Conservation (phyloP, 2,329 filamentous ascomycete genomes). For the Colletotrichum tofieldiae region DNA sequence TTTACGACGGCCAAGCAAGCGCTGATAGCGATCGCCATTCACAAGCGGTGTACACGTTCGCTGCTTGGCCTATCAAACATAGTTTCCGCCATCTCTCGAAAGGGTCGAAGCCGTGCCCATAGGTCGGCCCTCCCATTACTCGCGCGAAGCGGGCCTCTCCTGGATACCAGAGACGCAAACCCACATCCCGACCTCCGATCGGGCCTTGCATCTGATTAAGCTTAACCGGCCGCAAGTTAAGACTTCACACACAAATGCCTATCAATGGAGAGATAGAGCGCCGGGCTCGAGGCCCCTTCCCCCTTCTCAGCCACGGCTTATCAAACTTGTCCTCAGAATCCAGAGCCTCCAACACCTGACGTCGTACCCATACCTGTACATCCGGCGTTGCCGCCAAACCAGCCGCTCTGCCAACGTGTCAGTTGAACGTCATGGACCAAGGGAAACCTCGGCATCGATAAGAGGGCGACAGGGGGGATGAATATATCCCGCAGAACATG, state of each 20-base stretch:
- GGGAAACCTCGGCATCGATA: conserved; percentile 5
- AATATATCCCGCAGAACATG: conserved; percentile 19
- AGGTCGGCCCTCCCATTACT: conserved; percentile 32
- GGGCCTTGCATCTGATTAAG: conserved; percentile 40
- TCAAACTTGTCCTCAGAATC: neutral
- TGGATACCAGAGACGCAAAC: neutral
- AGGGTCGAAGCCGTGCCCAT: conserved; percentile 1
- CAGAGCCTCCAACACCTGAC: neutral
- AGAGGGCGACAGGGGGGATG: neutral
- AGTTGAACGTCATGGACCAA: neutral
- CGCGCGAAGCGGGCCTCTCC: conserved; percentile 19
- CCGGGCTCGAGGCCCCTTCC: neutral
- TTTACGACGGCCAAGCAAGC: conserved; percentile 22
- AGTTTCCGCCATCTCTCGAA: conserved; percentile 30
- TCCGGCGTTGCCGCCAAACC: conserved; percentile 38
- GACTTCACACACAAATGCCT: conserved; percentile 9
- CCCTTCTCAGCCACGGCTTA: conserved; percentile 4
- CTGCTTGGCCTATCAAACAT: conserved; percentile 21
- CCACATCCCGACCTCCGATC: conserved; percentile 38
- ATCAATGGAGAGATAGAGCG: neutral
- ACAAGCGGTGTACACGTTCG: conserved; percentile 28
- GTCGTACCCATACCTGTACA: conserved; percentile 25
- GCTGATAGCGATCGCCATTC: conserved; percentile 30
- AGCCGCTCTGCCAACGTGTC: conserved; percentile 21
- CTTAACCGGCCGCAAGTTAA: conserved; percentile 31